phyloP scores from a whole-genome alignment of 805 yeast species.

The Kodamaea hsintzibuensis region DNA sequence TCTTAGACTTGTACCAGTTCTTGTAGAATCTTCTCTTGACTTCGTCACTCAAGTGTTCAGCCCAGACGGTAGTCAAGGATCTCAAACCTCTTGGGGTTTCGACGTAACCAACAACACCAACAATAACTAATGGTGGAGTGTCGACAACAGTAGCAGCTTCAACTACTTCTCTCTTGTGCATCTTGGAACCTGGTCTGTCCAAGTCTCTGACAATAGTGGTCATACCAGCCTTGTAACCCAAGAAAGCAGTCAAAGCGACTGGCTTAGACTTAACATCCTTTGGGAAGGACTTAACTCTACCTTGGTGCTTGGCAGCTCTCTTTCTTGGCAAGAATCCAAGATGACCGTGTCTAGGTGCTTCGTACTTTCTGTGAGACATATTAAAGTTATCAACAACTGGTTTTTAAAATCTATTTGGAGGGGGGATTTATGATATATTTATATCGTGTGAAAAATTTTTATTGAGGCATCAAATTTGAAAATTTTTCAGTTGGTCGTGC shows the following conservation, averaged over 20 bases:
- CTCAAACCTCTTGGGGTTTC: slow-evolving; percentile 99
- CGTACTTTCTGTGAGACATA: slow-evolving; percentile 99
- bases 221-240: slow-evolving; percentile 99
- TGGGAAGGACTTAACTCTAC: slow-evolving; percentile 99
- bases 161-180: slow-evolving; percentile 99
- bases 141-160: slow-evolving; percentile 99
- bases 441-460: slow-evolving; percentile 13
- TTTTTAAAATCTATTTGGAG: slow-evolving; percentile 12
- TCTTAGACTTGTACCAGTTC: slow-evolving; percentile 99
- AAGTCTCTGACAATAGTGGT: slow-evolving; percentile 99
- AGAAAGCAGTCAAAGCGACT: slow-evolving; percentile 98
- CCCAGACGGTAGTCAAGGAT: slow-evolving; percentile 99
- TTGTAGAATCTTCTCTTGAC: slow-evolving; percentile 99
- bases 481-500: background rate
- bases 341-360: slow-evolving; percentile 99
- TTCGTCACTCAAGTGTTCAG: slow-evolving; percentile 99
- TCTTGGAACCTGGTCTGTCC: slow-evolving; percentile 99
- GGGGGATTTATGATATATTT: background rate
- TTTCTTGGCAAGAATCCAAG: slow-evolving; percentile 99
- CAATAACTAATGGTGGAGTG: slow-evolving; percentile 98
- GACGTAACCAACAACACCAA: slow-evolving; percentile 99
- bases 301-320: slow-evolving; percentile 98
- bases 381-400: slow-evolving; percentile 27
- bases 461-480: slow-evolving; percentile 1
- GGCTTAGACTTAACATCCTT: slow-evolving; percentile 97